Conservation (phyloP, 129 eudicot genomes). For the Flaveria bidentis region DNA sequence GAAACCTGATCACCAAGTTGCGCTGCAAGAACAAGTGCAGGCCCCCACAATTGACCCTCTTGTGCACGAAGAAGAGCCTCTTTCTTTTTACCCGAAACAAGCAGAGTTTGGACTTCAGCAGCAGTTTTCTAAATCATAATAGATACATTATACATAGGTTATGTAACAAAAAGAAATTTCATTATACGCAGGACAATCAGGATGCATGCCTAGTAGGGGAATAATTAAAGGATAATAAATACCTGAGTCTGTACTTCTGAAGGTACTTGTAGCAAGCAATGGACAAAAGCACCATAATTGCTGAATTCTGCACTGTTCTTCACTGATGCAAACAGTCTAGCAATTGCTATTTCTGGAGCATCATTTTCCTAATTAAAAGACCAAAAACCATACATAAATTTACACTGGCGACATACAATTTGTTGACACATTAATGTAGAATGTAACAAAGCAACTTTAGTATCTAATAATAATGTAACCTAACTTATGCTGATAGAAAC, state of each 20-base stretch:
- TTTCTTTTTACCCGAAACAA: constrained; percentile 82
- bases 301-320: constrained; percentile 42
- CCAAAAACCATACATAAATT: constrained; percentile 27
- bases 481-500: constrained; percentile 2
- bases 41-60: constrained; percentile 95
- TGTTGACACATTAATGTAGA: not conserved
- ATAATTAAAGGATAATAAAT: constrained; percentile 21
- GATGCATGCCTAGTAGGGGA: constrained; percentile 9
- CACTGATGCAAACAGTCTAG: constrained; percentile 43
- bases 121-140: constrained; percentile 70
- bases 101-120: constrained; percentile 78
- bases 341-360: constrained; percentile 47
- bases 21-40: constrained; percentile 93
- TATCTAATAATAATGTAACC: constrained; percentile 1
- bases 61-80: constrained; percentile 91
- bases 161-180: not conserved
- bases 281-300: constrained; percentile 54
- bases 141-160: not conserved
- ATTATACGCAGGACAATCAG: constrained; percentile 3
- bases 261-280: constrained; percentile 85
- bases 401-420: not conserved
- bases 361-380: constrained; percentile 31
- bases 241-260: constrained; percentile 84
- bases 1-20: constrained; percentile 96
- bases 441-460: constrained; percentile 9